Percentiles rank a stretch among this genome's conserved stretches.
These are phyloP conservation scores for Helianthus tuberosus DNA, from an alignment of 129 eudicot genomes.

Conservation along the genomic window DNA sequence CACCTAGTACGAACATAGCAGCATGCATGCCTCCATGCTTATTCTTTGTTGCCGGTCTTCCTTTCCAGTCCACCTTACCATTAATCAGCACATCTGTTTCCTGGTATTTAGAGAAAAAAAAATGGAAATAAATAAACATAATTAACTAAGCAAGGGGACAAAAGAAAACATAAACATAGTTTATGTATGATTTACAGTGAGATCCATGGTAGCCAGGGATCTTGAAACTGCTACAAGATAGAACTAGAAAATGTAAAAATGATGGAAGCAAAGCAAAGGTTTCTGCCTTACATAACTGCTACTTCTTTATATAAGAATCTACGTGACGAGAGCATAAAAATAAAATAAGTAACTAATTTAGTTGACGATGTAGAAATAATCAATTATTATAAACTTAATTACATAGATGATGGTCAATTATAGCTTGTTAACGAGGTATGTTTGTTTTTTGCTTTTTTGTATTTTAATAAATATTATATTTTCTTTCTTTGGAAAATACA, in stretches of 20 bases:
- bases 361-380: slow-evolving; percentile 11
- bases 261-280: slow-evolving; percentile 11
- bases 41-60: slow-evolving; percentile 50
- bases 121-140: background rate
- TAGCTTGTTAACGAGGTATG: too few relatives aligned
- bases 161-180: background rate
- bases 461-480: too few relatives aligned
- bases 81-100: slow-evolving; percentile 47
- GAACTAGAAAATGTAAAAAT: background rate
- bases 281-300: slow-evolving; percentile 12
- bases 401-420: background rate
- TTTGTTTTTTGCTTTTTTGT: too few relatives aligned
- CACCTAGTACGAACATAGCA: slow-evolving; percentile 52
- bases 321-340: slow-evolving; percentile 20
- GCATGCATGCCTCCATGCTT: slow-evolving; percentile 66
- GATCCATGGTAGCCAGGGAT: slow-evolving; percentile 22
- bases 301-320: background rate
- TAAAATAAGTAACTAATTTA: slow-evolving; percentile 2
- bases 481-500: too few relatives aligned
- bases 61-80: slow-evolving; percentile 84
- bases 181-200: slow-evolving; percentile 24
- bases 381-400: background rate
- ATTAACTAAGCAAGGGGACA: background rate
- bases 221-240: too few relatives aligned
- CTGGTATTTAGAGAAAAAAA: slow-evolving; percentile 25